phyloP scores from a whole-genome alignment of 1,284 basidiomycete species.

The Moesziomyces antarcticus region DNA sequence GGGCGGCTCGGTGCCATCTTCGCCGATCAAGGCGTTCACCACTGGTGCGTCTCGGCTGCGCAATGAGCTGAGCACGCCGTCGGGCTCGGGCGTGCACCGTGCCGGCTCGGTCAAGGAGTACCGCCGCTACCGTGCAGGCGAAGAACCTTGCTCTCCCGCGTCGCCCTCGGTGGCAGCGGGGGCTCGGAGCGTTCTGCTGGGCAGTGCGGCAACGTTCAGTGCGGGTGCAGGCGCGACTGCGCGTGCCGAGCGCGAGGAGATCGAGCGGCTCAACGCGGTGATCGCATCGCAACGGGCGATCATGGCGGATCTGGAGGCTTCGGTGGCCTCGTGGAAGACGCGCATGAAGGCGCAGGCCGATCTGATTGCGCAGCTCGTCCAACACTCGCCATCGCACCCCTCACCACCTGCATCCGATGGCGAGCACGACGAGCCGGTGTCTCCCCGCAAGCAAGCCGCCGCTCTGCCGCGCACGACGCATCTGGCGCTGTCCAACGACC shows the following conservation, averaged over 20 bases:
- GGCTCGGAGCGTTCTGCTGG: conserved; percentile 20
- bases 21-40: conserved; percentile 24
- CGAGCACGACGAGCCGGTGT: conserved; percentile 8
- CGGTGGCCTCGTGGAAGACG: conserved; percentile 57
- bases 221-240: neutral
- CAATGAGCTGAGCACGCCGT: neutral
- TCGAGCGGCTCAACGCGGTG: conserved; percentile 57
- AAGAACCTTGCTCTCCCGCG: conserved; percentile 1
- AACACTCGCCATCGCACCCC: neutral
- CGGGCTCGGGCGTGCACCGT: conserved; percentile 18
- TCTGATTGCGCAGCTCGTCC: conserved; percentile 51
- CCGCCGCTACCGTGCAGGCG: conserved; percentile 25
- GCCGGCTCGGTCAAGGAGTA: conserved; percentile 60
- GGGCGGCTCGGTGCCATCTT: conserved; percentile 23
- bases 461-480: conserved; percentile 28
- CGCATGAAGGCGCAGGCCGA: conserved; percentile 53
- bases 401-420: conserved; percentile 23
- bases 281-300: conserved; percentile 54
- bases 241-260: conserved; percentile 53
- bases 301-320: conserved; percentile 59
- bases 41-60: conserved; percentile 22
- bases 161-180: conserved; percentile 16
- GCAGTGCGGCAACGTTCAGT: conserved; percentile 10
- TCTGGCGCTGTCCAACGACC: conserved; percentile 15
- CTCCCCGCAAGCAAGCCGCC: neutral